phyloP scores from a whole-genome alignment of 306 rosid genomes.

The Cucurbita moschata region DNA sequence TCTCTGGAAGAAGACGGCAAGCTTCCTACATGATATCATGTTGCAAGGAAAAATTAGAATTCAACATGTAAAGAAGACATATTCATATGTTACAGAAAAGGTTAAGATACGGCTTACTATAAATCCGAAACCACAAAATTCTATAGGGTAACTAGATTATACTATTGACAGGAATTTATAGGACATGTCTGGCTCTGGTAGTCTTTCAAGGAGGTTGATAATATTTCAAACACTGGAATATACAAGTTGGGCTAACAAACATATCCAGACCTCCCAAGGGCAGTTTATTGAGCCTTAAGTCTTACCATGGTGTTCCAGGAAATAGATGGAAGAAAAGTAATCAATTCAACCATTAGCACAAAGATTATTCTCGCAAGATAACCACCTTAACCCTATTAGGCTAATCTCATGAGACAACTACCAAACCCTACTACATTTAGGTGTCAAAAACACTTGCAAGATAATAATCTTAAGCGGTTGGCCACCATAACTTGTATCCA shows the following conservation, averaged over 20 bases:
- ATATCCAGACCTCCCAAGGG: not conserved
- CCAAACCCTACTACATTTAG: not conserved
- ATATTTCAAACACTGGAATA: not conserved
- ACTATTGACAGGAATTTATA: not conserved
- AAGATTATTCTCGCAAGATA: not conserved
- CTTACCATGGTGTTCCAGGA: too few relatives aligned
- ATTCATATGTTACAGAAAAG: not conserved
- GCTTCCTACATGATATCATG: constrained; percentile 60
- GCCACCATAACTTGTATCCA: not conserved
- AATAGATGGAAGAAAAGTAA: not conserved
- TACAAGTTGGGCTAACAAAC: not conserved
- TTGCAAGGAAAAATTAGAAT: constrained; percentile 2
- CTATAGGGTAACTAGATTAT: not conserved
- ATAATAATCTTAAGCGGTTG: not conserved
- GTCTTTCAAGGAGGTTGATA: not conserved
- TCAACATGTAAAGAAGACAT: constrained; percentile 2
- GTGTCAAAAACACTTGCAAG: not conserved
- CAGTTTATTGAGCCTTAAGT: not conserved
- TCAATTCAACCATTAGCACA: not conserved
- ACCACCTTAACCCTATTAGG: not conserved
- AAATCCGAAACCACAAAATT: not conserved
- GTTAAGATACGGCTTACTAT: not conserved
- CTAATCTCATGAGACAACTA: not conserved
- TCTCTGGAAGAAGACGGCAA: constrained; percentile 73
- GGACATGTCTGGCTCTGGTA: not conserved